phyloP scores from a whole-genome alignment of 2,329 filamentous ascomycete genomes.

The Arthroderma sp. region DNA sequence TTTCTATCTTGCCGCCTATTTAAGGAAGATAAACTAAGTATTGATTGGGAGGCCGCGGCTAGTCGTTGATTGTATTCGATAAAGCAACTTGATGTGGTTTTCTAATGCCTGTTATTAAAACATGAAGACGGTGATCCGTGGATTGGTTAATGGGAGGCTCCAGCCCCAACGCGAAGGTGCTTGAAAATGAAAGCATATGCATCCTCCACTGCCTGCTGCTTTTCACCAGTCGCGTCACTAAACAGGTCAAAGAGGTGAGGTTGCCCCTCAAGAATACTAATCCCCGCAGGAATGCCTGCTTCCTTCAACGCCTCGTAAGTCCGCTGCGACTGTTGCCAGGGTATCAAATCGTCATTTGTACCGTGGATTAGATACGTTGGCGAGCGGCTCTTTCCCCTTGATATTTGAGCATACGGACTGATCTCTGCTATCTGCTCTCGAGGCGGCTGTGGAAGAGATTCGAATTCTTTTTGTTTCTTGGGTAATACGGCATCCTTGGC shows the following conservation, averaged over 20 bases:
- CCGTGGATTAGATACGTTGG: constrained; percentile 19
- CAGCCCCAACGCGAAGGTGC: too few species aligned
- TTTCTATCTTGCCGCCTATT: too few species aligned
- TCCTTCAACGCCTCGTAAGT: background rate
- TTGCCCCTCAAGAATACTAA: background rate
- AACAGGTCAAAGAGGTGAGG: background rate
- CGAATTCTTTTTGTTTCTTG: background rate
- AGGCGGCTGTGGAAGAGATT: background rate
- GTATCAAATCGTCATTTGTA: constrained; percentile 16
- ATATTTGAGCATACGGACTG: constrained; percentile 17
- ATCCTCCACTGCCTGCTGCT: background rate
- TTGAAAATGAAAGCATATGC: background rate
- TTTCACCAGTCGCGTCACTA: background rate
- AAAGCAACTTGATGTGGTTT: too few species aligned
- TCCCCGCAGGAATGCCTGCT: background rate
- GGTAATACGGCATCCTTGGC: too few species aligned
- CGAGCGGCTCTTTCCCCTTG: constrained; percentile 8
- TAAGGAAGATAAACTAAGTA: too few species aligned
- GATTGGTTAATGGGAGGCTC: too few species aligned
- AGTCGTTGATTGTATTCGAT: too few species aligned
- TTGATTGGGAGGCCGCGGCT: too few species aligned
- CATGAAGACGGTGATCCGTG: too few species aligned
- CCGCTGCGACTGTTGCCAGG: background rate
- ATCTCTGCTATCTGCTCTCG: constrained; percentile 3
- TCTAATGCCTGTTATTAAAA: too few species aligned